Percentiles rank a stretch among this genome's conserved stretches.
These are phyloP conservation scores for Cinchona pubescens DNA, from an alignment of 257 asterid species.

Conservation along the genomic window DNA sequence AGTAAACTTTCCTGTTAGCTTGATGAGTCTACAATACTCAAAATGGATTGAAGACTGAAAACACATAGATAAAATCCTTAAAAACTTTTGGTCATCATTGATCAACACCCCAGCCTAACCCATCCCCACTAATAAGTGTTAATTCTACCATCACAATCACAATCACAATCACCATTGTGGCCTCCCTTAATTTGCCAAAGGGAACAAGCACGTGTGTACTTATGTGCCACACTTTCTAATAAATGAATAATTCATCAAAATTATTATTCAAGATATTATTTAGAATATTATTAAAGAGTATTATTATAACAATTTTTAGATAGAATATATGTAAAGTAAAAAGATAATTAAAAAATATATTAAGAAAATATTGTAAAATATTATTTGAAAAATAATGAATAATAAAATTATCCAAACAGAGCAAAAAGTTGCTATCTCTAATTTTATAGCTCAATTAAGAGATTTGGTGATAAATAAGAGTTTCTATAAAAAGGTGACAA, in stretches of 20 bases:
- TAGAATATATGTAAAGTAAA: too few species aligned
- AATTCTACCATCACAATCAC: slow-evolving; percentile 11
- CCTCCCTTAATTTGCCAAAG: slow-evolving; percentile 1
- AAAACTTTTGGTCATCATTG: neutral
- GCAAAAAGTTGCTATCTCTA: neutral
- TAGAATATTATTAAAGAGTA: too few species aligned
- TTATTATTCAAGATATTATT: too few species aligned
- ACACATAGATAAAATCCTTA: neutral
- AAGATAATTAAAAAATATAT: too few species aligned
- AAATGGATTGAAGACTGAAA: neutral
- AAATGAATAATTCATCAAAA: too few species aligned
- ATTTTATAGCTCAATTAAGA: neutral
- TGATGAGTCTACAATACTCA: neutral
- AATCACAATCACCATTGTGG: slow-evolving; percentile 1
- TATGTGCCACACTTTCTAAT: neutral
- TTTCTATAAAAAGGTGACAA: too few species aligned
- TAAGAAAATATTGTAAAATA: too few species aligned
- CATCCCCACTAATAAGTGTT: neutral
- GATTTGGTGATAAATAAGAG: neutral
- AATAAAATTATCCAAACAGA: neutral
- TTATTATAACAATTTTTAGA: too few species aligned
- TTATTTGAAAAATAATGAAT: too few species aligned
- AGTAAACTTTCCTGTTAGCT: neutral
- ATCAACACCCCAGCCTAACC: neutral
- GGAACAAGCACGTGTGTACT: slow-evolving; percentile 8